Evolutionary conservation across 352 stramenopile species (phyloP).

Genomic region (Globisporangium cederbergense): DNA sequence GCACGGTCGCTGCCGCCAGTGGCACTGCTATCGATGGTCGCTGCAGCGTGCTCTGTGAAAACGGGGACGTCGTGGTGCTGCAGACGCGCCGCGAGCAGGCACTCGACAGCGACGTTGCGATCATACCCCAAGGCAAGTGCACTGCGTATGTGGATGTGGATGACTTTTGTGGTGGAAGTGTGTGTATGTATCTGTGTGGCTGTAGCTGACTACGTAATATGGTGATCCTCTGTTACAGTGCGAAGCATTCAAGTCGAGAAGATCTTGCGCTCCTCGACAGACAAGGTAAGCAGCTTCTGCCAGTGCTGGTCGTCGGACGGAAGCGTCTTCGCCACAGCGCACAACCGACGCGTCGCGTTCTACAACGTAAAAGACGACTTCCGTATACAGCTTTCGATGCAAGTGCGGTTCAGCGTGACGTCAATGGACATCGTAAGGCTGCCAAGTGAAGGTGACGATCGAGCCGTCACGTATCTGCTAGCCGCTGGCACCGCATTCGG

Average conservation of each 20-base stretch:
- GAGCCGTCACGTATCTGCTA: slow-evolving; percentile 15
- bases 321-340: slow-evolving; percentile 25
- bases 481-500: slow-evolving; percentile 35
- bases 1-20: slow-evolving; percentile 27
- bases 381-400: slow-evolving; percentile 8
- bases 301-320: slow-evolving; percentile 49
- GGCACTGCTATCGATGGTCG: background rate
- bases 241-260: slow-evolving; percentile 25
- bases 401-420: slow-evolving; percentile 31
- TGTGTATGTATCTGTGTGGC: background rate
- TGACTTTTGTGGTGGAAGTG: too few relatives aligned
- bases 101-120: background rate
- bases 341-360: slow-evolving; percentile 29
- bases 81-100: background rate
- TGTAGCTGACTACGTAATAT: background rate
- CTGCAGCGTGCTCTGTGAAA: slow-evolving; percentile 50
- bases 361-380: slow-evolving; percentile 27
- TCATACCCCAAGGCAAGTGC: background rate
- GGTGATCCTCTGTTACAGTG: background rate
- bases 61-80: slow-evolving; percentile 51
- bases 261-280: slow-evolving; percentile 25
- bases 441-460: background rate
- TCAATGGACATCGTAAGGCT: slow-evolving; percentile 29
- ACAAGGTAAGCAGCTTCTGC: slow-evolving; percentile 32
- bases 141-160: background rate